A percentile compares a stretch with the other conserved stretches of the same genome.
Conservation (phyloP, 2,329 filamentous ascomycete species). For the Sporothrix brasiliensis region DNA sequence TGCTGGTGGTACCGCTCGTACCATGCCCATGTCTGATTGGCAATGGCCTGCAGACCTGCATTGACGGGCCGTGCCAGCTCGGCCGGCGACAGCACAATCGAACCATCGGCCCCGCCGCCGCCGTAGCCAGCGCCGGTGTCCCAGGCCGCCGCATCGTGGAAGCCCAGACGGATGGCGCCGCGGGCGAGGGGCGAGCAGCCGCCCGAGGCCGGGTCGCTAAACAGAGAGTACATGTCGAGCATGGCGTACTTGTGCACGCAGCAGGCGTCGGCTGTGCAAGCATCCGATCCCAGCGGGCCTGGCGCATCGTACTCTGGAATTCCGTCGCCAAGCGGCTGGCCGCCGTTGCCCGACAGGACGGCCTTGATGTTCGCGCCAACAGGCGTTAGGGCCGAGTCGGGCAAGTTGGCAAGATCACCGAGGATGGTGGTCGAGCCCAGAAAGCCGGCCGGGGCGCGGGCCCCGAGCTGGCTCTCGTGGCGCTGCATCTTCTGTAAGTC, state of each 20-base stretch:
- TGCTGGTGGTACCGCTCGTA: slow-evolving; percentile 50
- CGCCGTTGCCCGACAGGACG: slow-evolving; percentile 42
- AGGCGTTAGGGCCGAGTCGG: slow-evolving; percentile 41
- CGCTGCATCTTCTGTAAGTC: slow-evolving; percentile 25
- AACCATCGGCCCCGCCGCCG: slow-evolving; percentile 53
- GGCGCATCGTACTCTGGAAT: slow-evolving; percentile 35
- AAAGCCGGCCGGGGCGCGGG: slow-evolving; percentile 39
- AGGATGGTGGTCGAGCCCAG: slow-evolving; percentile 47
- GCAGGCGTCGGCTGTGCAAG: slow-evolving; percentile 38
- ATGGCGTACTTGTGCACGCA: slow-evolving; percentile 47
- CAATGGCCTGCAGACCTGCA: slow-evolving; percentile 48
- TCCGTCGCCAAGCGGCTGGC: slow-evolving; percentile 34
- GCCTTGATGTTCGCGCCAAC: slow-evolving; percentile 47
- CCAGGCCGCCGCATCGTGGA: slow-evolving; percentile 54
- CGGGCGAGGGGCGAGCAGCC: slow-evolving; percentile 48
- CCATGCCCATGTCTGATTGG: slow-evolving; percentile 44
- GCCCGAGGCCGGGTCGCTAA: slow-evolving; percentile 38
- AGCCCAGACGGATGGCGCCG: slow-evolving; percentile 50
- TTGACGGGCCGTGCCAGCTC: slow-evolving; percentile 55
- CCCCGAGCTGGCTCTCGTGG: slow-evolving; percentile 26
- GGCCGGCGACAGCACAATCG: slow-evolving; percentile 48
- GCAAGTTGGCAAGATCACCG: slow-evolving; percentile 46
- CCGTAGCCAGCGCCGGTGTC: slow-evolving; percentile 47
- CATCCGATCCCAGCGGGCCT: slow-evolving; percentile 39
- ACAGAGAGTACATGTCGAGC: slow-evolving; percentile 43